Conservation (phyloP, 371 early-diverging fungal genomes). For the Neoconidiobolus thromboides region DNA sequence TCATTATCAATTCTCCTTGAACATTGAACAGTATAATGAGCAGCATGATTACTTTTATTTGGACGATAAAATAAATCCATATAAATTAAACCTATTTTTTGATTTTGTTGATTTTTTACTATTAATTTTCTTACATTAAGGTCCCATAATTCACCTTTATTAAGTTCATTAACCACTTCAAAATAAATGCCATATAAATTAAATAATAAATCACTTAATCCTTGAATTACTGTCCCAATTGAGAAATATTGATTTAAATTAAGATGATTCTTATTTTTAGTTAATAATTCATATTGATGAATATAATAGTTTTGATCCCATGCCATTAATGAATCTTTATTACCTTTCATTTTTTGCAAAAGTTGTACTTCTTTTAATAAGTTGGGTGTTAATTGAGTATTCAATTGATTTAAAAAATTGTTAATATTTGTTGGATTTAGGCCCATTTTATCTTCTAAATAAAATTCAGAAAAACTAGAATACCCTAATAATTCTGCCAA, state of each 20-base stretch:
- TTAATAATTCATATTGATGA: constrained; percentile 18
- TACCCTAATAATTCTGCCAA: constrained; percentile 62
- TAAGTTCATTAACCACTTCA: constrained; percentile 28
- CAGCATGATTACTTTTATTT: constrained; percentile 65
- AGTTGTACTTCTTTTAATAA: constrained; percentile 25
- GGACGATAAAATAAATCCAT: constrained; percentile 67
- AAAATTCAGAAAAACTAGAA: constrained; percentile 59
- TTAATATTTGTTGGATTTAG: constrained; percentile 43
- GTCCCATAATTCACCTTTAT: constrained; percentile 72
- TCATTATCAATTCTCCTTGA: constrained; percentile 65
- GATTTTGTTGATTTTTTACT: constrained; percentile 52
- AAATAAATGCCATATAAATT: constrained; percentile 69
- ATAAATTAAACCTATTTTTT: constrained; percentile 70
- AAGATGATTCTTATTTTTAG: neutral
- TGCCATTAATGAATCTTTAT: constrained; percentile 11
- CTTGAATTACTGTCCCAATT: constrained; percentile 71
- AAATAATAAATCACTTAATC: constrained; percentile 61
- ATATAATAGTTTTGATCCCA: constrained; percentile 76
- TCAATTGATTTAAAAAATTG: constrained; percentile 53
- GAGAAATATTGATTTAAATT: constrained; percentile 44
- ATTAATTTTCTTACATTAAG: constrained; percentile 67
- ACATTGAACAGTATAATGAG: constrained; percentile 89
- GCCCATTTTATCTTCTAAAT: constrained; percentile 85
- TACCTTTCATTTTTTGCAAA: constrained; percentile 20
- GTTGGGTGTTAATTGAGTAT: constrained; percentile 26